Base-by-base conservation (phyloP, 2,329 filamentous ascomycete genomes). In the Neocucurbitaria cava region DNA sequence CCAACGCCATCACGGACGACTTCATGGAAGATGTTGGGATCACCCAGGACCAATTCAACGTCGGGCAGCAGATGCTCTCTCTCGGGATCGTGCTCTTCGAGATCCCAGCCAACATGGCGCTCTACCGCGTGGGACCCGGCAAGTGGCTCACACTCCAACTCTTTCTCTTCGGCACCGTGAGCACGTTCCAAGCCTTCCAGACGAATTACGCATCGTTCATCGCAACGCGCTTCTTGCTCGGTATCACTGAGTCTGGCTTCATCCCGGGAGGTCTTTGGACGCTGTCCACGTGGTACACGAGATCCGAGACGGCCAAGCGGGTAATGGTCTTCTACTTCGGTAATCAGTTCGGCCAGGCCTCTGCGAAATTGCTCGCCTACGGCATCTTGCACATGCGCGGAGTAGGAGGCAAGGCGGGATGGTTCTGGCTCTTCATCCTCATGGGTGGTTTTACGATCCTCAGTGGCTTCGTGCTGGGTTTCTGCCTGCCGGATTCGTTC, bases 221-320 rank as follows among this genome's bases (percentile, higher is more conserved):
- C 43, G 66, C 73, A 5, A 70, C 66, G 9, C 64, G 78, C 8
- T 71, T 71, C 26, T 59, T 81, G 0, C 66, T 79, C 4, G 77
- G 77, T 1, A 59, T 78, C 28, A 70, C 78, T 24, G 77, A 76
- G 56, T 76, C 70, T 20, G 76, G 76, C 1, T 87, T 87, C 59
- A 86, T 87, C 39, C 84, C 84, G 0, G 85, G 85, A 46, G 83
- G 36, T 79, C 87, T 31, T 73, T 89, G 0, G 90, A 87, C 75
- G 77, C 90, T 23, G 84, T 85, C 3, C 89, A 91, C 74, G 90
- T 88, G 75, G 75, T 92, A 91, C 76, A 91, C 85, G 56, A 39
- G 69, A 58, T 42, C 52, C 1, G 78, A 79, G 55, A 64, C 78
- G 1, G 74, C 77, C 0, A 72, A 75, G 24, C 69, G 78, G 2